phyloP scores from a whole-genome alignment of 1,139 yeast species.

The Kodamaea sp. region DNA sequence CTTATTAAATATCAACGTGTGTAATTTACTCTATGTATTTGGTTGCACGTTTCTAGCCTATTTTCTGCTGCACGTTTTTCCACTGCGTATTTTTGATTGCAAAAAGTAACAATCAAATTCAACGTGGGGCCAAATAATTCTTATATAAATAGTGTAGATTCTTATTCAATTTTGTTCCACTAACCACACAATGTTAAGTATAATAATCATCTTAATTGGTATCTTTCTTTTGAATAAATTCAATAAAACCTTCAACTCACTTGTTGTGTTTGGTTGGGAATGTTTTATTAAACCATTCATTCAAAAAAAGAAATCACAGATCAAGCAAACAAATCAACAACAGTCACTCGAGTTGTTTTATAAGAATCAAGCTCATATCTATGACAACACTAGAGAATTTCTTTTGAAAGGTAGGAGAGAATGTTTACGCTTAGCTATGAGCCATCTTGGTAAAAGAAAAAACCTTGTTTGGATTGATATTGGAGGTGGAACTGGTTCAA shows the following conservation, averaged over 20 bases:
- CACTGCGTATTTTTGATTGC: no score
- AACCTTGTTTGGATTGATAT: constrained; percentile 75
- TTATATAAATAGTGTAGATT: no score
- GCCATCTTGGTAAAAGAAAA: constrained; percentile 45
- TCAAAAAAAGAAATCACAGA: constrained; percentile 26
- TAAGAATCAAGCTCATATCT: constrained; percentile 70
- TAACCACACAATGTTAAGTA: no score
- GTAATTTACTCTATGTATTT: no score
- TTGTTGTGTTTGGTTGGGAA: constrained; percentile 42
- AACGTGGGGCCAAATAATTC: no score
- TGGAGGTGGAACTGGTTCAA: constrained; percentile 85
- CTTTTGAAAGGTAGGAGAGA: constrained; percentile 69
- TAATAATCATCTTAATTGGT: no score
- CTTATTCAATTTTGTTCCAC: no score
- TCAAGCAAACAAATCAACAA: constrained; percentile 49
- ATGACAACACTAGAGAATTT: constrained; percentile 63
- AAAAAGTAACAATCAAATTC: no score
- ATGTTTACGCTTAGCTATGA: constrained; percentile 55
- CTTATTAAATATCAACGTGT: no score
- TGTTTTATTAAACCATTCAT: constrained; percentile 72
- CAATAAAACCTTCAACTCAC: constrained; percentile 27
- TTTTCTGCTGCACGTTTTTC: no score
- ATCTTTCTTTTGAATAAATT: constrained; percentile 16
- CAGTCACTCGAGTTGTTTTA: constrained; percentile 68
- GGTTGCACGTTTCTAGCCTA: no score